Percentiles rank a stretch among this genome's conserved stretches.
Conservation (phyloP, 2,329 filamentous ascomycete species). For the Pyrenophora seminiperda region DNA sequence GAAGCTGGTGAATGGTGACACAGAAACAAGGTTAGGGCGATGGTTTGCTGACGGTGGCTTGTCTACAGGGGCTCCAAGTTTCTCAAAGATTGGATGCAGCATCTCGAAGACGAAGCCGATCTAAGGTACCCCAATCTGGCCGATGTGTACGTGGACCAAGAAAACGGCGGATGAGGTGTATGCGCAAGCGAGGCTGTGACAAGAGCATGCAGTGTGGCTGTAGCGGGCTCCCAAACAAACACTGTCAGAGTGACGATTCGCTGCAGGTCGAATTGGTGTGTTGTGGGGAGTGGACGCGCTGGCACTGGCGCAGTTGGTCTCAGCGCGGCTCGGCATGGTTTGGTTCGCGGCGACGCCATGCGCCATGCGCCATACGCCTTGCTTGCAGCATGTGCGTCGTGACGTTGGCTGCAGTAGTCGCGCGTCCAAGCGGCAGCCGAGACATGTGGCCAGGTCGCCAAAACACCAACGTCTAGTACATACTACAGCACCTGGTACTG, state of each 20-base stretch:
- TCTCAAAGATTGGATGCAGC: slow-evolving; percentile 88
- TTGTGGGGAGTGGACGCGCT: neutral
- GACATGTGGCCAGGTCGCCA: neutral
- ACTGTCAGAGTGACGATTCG: slow-evolving; percentile 9
- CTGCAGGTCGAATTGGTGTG: neutral
- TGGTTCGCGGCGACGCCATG: slow-evolving; percentile 11
- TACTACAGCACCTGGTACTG: no score
- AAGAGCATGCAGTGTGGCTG: slow-evolving; percentile 3
- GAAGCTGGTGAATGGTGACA: slow-evolving; percentile 12
- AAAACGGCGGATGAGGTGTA: slow-evolving; percentile 23
- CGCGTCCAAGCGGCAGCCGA: slow-evolving; percentile 12
- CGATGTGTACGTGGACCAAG: slow-evolving; percentile 49
- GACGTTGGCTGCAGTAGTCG: slow-evolving; percentile 18
- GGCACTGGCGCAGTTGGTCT: slow-evolving; percentile 7
- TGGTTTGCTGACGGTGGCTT: slow-evolving; percentile 21
- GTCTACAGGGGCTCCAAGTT: slow-evolving; percentile 75
- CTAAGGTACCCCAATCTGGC: slow-evolving; percentile 79
- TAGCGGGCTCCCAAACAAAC: slow-evolving; percentile 11
- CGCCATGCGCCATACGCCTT: no score
- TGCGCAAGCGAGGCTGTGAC: slow-evolving; percentile 7
- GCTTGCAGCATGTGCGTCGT: slow-evolving; percentile 11
- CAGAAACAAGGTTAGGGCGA: no score
- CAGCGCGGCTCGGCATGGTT: slow-evolving; percentile 1
- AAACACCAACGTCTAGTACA: slow-evolving; percentile 4
- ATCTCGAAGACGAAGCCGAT: slow-evolving; percentile 87